Evolutionary conservation across 2,329 filamentous ascomycete genomes (phyloP), one percentile per base, ranked within the genome.

Genomic region (Emmonsiellopsis sp.): DNA sequence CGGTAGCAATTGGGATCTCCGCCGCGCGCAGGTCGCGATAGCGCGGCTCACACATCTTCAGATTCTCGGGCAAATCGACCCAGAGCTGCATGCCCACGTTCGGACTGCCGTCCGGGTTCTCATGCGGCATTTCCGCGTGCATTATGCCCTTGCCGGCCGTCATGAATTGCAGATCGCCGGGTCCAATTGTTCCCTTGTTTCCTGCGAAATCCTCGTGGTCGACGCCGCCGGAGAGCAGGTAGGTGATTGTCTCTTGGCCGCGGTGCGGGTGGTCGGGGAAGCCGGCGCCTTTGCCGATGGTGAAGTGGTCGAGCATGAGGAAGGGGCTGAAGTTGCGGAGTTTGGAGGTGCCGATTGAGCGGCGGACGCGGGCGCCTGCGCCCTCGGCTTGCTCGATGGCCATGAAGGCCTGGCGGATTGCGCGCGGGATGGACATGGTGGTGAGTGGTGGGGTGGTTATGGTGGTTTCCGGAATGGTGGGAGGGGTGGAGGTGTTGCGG

Each of bases 101-200:
- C 55, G 85, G 76, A 54, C 77, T 81, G 50, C 88, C 88, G 67
- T 93, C 87, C 0, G 78, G 68, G 66, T 89, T 89, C 65, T 87
- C 82, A 52, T 82, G 80, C 8, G 92, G 92, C 90, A 97, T 96
- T 73, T 97, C 92, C 38, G 91, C 89, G 70, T 97, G 93, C 70
- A 96, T 87, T 63, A 97, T 94, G 42, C 92, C 92, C 16, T 80
- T 77, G 3, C 92, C 92, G 1, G 92, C 92, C 0, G 92, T 96
- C 93, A 97, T 97, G 78, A 97, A 97, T 68, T 97, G 92, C 47
- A 97, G 74, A 67, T 96, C 92, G n/a, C 92, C 92, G 0, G 86
- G 73, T 56, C 85, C 79, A 61, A 97, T 89, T 3, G 87, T 93
- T 54, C 92, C 93, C 49, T 79, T 79, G 73, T 93, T 85, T 10